A percentile compares a stretch with the other conserved stretches of the same genome.
These are phyloP conservation scores for Boechera retrofracta DNA, from an alignment of 345 rosid genomes.

Conservation along the genomic window DNA sequence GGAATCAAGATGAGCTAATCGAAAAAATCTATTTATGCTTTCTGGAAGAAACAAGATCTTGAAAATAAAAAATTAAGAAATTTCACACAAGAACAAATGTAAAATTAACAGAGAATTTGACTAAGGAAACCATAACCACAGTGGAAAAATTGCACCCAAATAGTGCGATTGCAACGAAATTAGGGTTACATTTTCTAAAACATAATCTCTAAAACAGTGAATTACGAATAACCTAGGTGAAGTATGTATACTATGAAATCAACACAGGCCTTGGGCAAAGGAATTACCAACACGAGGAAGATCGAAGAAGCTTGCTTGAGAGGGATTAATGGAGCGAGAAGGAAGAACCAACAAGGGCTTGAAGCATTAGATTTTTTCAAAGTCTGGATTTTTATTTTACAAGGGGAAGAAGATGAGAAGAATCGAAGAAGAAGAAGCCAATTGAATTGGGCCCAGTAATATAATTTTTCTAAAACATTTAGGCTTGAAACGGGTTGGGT, in stretches of 20 bases:
- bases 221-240: background rate
- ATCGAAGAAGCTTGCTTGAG: conserved; percentile 4
- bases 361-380: background rate
- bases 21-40: too few relatives aligned
- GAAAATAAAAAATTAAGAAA: background rate
- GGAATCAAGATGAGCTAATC: background rate
- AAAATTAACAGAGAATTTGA: background rate
- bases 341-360: background rate
- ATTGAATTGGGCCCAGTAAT: background rate
- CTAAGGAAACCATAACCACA: background rate
- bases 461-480: too few relatives aligned
- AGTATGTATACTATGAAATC: background rate
- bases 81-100: conserved; percentile 1
- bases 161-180: background rate
- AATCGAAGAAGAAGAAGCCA: background rate
- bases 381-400: background rate
- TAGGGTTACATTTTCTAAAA: background rate
- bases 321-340: background rate
- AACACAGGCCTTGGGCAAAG: background rate
- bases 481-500: too few relatives aligned
- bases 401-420: background rate
- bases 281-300: conserved; percentile 17
- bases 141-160: too few relatives aligned
- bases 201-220: background rate
- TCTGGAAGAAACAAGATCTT: background rate